Evolutionary conservation across 1,284 basidiomycete genomes (phyloP), one percentile per base, ranked within the genome.

Genomic region (Megacollybia platyphylla): DNA sequence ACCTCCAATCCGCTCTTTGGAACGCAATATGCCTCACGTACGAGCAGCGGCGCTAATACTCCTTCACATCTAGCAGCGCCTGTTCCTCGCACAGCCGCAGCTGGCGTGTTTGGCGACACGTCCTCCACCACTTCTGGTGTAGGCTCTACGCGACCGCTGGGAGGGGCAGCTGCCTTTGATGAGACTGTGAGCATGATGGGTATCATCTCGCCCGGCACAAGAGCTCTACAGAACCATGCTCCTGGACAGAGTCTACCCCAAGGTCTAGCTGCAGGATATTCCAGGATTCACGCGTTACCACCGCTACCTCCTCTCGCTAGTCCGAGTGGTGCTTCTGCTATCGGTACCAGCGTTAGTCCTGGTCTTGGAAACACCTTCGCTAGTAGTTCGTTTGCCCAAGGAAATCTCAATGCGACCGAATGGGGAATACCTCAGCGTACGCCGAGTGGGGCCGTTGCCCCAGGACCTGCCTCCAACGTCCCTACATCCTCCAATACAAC

Each of bases 191-290:
- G 32, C 7, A 5, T 15, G n/a, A 34, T 34, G 28, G 4, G 35
- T 13, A 44, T 61, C 20, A 48, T 80, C 3, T 84, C 79, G 1
- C 83, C 84, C 0, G 73, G 72, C 11, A 63, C 80, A 15, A 70
- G 78, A 13, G 84, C 83, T 1, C 61, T 86, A 29, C 82, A 86
- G 53, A 63, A 75, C 8, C 87, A 90, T 50, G 86, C 86, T 1
- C 87, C 87, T 0, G 87, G 87, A 0, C 87, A 89, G 58, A 83
- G 79, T 59, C 67, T 90, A n/a, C 87, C 88, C 1, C 87, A 90
- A 48, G 87, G 87, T 30, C 67, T 91, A 18, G 87, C 87, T 0
- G 87, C 87, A 0, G 88, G 88, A 2, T 80, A 87, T 56, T 88
- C 85, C 36, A 70, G 87, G 37, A 80, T 91, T 47, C 87, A 91